Conservation (phyloP, 1,139 yeast genomes). For the Geotrichum carabidarum region DNA sequence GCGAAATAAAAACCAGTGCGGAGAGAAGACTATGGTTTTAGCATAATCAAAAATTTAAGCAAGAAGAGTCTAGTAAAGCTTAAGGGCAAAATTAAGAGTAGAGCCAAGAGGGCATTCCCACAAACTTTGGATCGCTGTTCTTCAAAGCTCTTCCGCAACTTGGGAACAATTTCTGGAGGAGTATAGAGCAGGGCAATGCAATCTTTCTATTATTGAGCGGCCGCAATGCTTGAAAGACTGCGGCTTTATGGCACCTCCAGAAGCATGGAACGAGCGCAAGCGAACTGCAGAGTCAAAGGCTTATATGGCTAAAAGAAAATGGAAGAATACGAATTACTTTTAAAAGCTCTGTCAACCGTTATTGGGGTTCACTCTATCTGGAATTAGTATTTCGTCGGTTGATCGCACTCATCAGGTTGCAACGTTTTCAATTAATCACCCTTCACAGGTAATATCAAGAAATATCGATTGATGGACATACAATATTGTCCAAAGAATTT, state of each 20-base stretch:
- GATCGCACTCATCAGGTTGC: slow-evolving; percentile 46
- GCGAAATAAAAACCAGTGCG: background rate
- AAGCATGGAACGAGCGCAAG: slow-evolving; percentile 27
- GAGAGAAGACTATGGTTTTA: background rate
- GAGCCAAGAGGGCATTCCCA: slow-evolving; percentile 21
- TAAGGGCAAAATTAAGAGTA: slow-evolving; percentile 10
- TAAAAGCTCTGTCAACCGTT: slow-evolving; percentile 35
- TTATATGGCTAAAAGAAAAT: slow-evolving; percentile 45
- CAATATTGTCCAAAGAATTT: slow-evolving; percentile 52
- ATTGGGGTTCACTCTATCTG: slow-evolving; percentile 43
- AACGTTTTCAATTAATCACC: slow-evolving; percentile 44
- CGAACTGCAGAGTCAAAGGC: slow-evolving; percentile 38
- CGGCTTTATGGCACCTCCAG: slow-evolving; percentile 57
- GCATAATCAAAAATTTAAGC: slow-evolving; percentile 3
- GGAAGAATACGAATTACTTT: slow-evolving; percentile 47
- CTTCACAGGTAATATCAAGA: slow-evolving; percentile 44
- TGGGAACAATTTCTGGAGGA: slow-evolving; percentile 58
- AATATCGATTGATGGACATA: slow-evolving; percentile 59
- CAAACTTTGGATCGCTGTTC: slow-evolving; percentile 20
- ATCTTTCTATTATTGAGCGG: slow-evolving; percentile 51
- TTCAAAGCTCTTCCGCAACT: slow-evolving; percentile 37
- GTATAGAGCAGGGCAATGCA: slow-evolving; percentile 56
- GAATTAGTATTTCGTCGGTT: slow-evolving; percentile 57
- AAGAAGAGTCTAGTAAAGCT: slow-evolving; percentile 4
- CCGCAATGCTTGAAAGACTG: slow-evolving; percentile 50